Evolutionary conservation across 202 grass and related monocot genomes (phyloP).

Genomic region (Bolboschoenoplectus hybrid): DNA sequence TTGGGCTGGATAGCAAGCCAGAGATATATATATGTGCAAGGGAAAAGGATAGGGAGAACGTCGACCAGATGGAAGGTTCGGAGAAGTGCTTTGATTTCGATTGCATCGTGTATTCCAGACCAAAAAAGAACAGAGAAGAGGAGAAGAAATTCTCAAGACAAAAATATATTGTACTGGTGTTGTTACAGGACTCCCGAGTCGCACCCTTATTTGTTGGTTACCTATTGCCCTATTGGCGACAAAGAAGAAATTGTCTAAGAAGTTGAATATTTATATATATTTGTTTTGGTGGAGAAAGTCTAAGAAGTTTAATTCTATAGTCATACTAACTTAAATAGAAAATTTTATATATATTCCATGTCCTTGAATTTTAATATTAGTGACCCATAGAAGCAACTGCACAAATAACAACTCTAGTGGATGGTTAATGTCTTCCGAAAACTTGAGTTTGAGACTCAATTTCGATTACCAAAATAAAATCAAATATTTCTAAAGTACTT

Average conservation of each 20-base stretch:
- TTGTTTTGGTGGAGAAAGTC: too few relatives aligned
- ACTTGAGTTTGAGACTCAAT: too few relatives aligned
- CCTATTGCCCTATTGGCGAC: background rate
- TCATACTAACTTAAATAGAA: too few relatives aligned
- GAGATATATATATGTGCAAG: conserved; percentile 56
- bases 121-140: background rate
- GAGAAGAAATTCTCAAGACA: background rate
- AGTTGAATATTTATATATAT: background rate
- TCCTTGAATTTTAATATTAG: too few relatives aligned
- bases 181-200: background rate
- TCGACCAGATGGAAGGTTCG: background rate
- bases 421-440: too few relatives aligned
- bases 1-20: background rate
- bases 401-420: too few relatives aligned
- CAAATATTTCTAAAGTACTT: too few relatives aligned
- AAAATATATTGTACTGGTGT: background rate
- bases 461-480: too few relatives aligned
- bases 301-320: too few relatives aligned
- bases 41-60: background rate
- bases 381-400: too few relatives aligned
- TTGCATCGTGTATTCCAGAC: background rate
- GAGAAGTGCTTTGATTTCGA: background rate
- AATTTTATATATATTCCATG: too few relatives aligned
- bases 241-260: background rate
- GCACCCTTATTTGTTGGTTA: background rate